phyloP scores from a whole-genome alignment of 345 rosid genomes.

The Brassica cretica region DNA sequence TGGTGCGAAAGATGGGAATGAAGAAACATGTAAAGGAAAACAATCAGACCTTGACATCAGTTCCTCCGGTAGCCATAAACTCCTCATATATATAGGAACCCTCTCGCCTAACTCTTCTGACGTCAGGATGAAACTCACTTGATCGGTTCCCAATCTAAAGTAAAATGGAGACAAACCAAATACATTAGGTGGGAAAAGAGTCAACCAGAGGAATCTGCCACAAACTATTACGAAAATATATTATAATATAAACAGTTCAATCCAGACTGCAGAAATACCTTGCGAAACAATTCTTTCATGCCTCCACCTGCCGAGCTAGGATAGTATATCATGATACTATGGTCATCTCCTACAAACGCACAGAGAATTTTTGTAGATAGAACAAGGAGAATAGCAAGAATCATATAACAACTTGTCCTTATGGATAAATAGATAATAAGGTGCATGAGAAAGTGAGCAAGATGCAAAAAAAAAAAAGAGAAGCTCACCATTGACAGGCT shows the following conservation, averaged over 20 bases:
- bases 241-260: constrained; percentile 8
- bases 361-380: background rate
- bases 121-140: constrained; percentile 98
- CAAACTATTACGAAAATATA: background rate
- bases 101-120: constrained; percentile 96
- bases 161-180: constrained; percentile 1
- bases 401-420: constrained; percentile 6
- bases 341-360: constrained; percentile 76
- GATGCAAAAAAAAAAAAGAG: constrained; percentile 5
- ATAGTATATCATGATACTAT: constrained; percentile 97
- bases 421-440: background rate
- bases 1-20: constrained; percentile 16
- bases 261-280: constrained; percentile 52
- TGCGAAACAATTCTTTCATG: constrained; percentile 98
- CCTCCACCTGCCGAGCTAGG: constrained; percentile 99
- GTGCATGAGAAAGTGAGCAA: background rate
- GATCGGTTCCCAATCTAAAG: constrained; percentile 92
- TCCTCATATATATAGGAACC: constrained; percentile 99
- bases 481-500: constrained; percentile 87
- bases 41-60: constrained; percentile 88
- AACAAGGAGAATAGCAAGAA: background rate
- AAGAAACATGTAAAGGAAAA: constrained; percentile 14
- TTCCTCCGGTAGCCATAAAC: constrained; percentile 99
- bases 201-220: constrained; percentile 7
- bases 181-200: background rate